Evolutionary conservation across 176 grass and related monocot species (phyloP), one percentile per base, ranked within the genome.

Genomic region (Eleusine indica): DNA sequence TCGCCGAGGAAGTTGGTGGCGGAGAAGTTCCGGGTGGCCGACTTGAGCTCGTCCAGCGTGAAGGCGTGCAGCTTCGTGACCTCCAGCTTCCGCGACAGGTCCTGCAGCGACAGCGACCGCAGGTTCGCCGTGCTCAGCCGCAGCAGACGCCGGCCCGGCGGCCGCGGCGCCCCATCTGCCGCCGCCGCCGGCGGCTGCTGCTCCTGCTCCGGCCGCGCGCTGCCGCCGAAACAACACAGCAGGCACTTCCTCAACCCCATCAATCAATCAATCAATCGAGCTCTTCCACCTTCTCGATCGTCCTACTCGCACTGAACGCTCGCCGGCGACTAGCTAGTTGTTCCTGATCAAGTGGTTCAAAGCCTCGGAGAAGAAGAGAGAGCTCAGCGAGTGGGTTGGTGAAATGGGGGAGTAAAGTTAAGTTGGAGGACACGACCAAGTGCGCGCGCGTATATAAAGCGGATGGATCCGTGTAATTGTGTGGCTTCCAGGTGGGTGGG

Each of bases 21-120:
- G 61, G 96, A 90, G 85, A 95, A 98, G 84, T 91, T 98, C 70
- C 75, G 68, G 47, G 96, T 93, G 5, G 80, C 93, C 4, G 76
- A 30, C 81, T 90, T 90, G 37, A 98, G 89, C 88, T 98, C 96
- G 6, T 82, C 88, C 35, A 95, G 82, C 73, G 91, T 98, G 89
- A 98, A 98, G 32, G 87, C 89, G 83, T 93, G 87, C 52, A 98
- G 96, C 64, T 76, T 91, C 10, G 96, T 95, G 2, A 79, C 86
- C 21, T 70, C 88, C 71, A 98, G 93, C 69, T 91, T 91, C 75
- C 86, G 42, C 78, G 93, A 95, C 81, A 95, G 78, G 56, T 98
- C 90, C 86, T 93, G 86, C 65, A 90, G 83, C 21, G 93, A 90
- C 75, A 98, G 86, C 30, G 88, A 92, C 28, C 86, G 65, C 42